Conservation (phyloP, 129 eudicot genomes). For the Centella asiatica region DNA sequence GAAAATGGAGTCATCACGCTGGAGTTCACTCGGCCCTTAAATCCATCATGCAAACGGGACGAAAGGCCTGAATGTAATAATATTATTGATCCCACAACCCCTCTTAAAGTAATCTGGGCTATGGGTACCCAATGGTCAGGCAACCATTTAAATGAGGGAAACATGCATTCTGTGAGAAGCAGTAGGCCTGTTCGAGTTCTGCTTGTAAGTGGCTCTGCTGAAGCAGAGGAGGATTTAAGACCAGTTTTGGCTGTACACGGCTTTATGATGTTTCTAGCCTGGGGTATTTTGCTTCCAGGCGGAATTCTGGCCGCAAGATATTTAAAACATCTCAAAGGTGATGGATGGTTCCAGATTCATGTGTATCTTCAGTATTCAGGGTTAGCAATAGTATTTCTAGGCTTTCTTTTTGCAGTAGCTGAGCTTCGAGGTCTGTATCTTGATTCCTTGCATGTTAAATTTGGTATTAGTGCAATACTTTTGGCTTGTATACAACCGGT, state of each 20-base stretch:
- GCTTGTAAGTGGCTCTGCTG: slow-evolving; percentile 73
- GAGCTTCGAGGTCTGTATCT: slow-evolving; percentile 67
- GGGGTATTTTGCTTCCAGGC: slow-evolving; percentile 84
- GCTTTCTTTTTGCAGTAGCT: slow-evolving; percentile 87
- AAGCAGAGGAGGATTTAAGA: slow-evolving; percentile 73
- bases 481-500: slow-evolving; percentile 67
- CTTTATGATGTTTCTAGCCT: slow-evolving; percentile 93
- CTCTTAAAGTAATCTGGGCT: slow-evolving; percentile 79
- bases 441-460: slow-evolving; percentile 64
- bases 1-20: slow-evolving; percentile 80
- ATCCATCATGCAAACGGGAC: slow-evolving; percentile 53
- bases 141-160: slow-evolving; percentile 50
- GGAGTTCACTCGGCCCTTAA: slow-evolving; percentile 78
- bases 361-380: slow-evolving; percentile 86
- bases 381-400: slow-evolving; percentile 63
- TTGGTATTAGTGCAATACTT: slow-evolving; percentile 57
- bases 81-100: slow-evolving; percentile 75
- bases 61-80: slow-evolving; percentile 63
- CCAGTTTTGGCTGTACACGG: slow-evolving; percentile 94
- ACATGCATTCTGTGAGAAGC: slow-evolving; percentile 78
- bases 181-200: slow-evolving; percentile 57
- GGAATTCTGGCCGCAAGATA: slow-evolving; percentile 83
- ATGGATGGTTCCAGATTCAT: slow-evolving; percentile 83
- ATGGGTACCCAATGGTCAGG: slow-evolving; percentile 83
- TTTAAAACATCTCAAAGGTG: slow-evolving; percentile 60